phyloP scores from a whole-genome alignment of 495 filamentous ascomycete species.

The Sphaerosporella brunnea region DNA sequence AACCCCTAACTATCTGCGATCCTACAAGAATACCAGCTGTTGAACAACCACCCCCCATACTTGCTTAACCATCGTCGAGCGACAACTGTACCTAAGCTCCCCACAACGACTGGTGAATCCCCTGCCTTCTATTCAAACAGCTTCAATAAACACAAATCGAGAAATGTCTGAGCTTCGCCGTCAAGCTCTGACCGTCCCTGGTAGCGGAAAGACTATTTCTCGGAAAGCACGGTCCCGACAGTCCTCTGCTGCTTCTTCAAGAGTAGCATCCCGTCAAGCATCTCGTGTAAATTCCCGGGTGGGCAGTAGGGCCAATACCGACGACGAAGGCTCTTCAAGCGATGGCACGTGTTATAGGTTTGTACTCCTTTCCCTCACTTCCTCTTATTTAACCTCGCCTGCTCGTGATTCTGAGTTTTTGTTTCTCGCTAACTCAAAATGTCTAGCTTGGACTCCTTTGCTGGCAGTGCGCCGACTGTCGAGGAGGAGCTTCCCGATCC shows the following conservation, averaged over 20 bases:
- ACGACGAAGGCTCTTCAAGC: constrained; percentile 65
- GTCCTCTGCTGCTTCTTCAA: constrained; percentile 48
- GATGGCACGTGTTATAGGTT: constrained; percentile 56
- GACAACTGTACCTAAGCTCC: no score
- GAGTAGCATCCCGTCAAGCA: constrained; percentile 36
- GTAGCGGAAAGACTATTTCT: constrained; percentile 76
- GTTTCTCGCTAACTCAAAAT: constrained; percentile 26
- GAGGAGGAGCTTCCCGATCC: constrained; percentile 44
- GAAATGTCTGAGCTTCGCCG: constrained; percentile 65
- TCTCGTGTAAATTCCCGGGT: constrained; percentile 39
- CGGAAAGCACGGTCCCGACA: constrained; percentile 65
- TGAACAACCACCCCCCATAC: no score
- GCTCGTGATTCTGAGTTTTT: no score
- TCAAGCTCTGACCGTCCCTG: constrained; percentile 47
- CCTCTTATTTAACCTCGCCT: no score
- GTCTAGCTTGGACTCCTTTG: constrained; percentile 28
- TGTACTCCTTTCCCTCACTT: no score
- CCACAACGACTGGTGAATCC: no score
- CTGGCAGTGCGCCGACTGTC: constrained; percentile 21
- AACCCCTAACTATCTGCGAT: no score
- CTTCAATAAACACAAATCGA: no score
- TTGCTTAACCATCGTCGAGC: no score
- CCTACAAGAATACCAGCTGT: no score
- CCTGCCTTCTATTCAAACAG: no score
- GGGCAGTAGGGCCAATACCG: constrained; percentile 42